phyloP scores from a whole-genome alignment of 129 eudicot genomes.

The Smallanthus sonchifolius region DNA sequence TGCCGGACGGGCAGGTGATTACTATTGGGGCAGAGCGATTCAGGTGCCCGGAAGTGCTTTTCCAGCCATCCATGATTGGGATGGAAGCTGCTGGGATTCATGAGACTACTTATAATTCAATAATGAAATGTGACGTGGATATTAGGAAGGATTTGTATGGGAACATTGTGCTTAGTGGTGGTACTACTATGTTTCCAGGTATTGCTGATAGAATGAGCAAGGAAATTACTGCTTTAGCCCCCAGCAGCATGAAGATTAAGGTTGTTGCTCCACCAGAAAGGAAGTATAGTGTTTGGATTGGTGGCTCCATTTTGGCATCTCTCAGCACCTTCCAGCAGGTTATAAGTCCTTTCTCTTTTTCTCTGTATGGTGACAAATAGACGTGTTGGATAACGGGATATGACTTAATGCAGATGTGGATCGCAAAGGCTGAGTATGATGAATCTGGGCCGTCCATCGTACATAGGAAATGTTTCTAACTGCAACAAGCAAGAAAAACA shows the following conservation, averaged over 20 bases:
- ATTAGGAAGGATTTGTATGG: conserved; percentile 66
- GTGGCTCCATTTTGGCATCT: conserved; percentile 67
- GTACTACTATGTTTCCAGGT: conserved; percentile 63
- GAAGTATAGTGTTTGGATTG: conserved; percentile 75
- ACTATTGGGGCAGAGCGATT: conserved; percentile 68
- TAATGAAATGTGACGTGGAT: conserved; percentile 64
- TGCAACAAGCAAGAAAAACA: conserved; percentile 15
- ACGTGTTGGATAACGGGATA: no score
- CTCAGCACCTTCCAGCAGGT: conserved; percentile 78
- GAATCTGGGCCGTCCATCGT: conserved; percentile 51
- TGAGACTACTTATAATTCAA: conserved; percentile 60
- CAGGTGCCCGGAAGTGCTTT: conserved; percentile 71
- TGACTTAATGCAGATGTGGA: conserved; percentile 35
- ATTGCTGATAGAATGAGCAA: conserved; percentile 73
- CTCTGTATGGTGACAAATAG: no score
- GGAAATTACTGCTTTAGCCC: conserved; percentile 63
- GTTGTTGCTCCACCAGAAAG: conserved; percentile 69
- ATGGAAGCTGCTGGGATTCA: conserved; percentile 60
- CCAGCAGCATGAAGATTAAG: conserved; percentile 71
- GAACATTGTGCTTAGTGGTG: conserved; percentile 60
- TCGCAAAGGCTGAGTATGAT: conserved; percentile 50
- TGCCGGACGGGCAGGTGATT: conserved; percentile 69
- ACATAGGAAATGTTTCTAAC: conserved; percentile 48
- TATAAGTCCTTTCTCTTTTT: neutral
- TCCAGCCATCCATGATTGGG: conserved; percentile 70